Evolutionary conservation across 129 eudicot genomes (phyloP).

Genomic region (Flaveria linearis): DNA sequence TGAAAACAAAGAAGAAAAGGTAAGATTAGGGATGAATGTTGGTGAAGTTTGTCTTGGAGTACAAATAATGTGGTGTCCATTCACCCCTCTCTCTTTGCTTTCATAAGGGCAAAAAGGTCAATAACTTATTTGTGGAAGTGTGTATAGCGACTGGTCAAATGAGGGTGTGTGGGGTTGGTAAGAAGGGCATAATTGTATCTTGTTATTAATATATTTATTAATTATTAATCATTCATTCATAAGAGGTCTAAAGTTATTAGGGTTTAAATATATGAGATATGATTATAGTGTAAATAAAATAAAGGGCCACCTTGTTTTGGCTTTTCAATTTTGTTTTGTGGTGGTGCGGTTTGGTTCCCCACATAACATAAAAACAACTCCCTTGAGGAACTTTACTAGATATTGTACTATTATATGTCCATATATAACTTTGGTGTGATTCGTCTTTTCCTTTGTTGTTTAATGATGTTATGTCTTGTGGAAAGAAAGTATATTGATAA

Average conservation of each 20-base stretch:
- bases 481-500: background rate
- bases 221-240: slow-evolving; percentile 12
- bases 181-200: slow-evolving; percentile 24
- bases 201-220: background rate
- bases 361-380: slow-evolving; percentile 18
- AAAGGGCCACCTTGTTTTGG: slow-evolving; percentile 15
- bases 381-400: slow-evolving; percentile 18
- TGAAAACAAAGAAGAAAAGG: slow-evolving; percentile 20
- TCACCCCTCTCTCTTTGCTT: slow-evolving; percentile 19
- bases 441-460: background rate
- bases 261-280: slow-evolving; percentile 14
- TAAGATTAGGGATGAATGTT: slow-evolving; percentile 24
- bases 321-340: slow-evolving; percentile 13
- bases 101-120: slow-evolving; percentile 27
- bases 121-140: slow-evolving; percentile 4
- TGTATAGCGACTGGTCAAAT: slow-evolving; percentile 31
- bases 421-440: background rate
- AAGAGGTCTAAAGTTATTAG: slow-evolving; percentile 26
- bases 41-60: slow-evolving; percentile 26
- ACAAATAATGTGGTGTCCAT: slow-evolving; percentile 37
- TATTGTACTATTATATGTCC: background rate
- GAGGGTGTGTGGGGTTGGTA: slow-evolving; percentile 26
- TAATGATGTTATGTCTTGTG: background rate
- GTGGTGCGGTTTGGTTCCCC: slow-evolving; percentile 14
- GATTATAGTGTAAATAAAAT: slow-evolving; percentile 26